Conservation (phyloP, 2,329 filamentous ascomycete genomes). For the Phialophora expanda region DNA sequence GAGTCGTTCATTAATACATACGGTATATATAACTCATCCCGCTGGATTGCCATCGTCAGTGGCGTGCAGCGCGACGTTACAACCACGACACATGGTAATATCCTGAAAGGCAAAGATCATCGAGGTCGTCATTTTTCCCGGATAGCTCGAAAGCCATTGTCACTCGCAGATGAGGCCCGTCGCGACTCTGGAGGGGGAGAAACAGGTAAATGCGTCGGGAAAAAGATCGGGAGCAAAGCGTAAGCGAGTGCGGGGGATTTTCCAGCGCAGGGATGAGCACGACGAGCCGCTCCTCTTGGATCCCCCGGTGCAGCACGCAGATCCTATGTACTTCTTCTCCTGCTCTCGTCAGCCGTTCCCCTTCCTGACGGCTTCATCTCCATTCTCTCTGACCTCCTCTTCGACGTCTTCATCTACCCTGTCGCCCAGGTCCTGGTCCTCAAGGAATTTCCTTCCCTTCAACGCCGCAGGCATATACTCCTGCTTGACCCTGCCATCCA, state of each 20-base stretch:
- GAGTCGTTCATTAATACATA: too few species aligned
- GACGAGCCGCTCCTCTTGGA: too few species aligned
- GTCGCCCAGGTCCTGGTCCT: slow-evolving; percentile 77
- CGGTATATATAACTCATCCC: too few species aligned
- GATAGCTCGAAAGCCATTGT: neutral
- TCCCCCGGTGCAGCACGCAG: too few species aligned
- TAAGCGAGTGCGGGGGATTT: too few species aligned
- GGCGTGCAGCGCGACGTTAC: neutral
- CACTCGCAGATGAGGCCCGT: too few species aligned
- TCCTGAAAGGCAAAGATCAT: neutral
- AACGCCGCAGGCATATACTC: slow-evolving; percentile 86
- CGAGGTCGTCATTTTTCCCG: neutral
- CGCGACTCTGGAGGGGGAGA: too few species aligned
- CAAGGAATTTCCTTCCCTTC: slow-evolving; percentile 73
- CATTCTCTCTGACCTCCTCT: slow-evolving; percentile 1
- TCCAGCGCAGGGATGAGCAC: too few species aligned
- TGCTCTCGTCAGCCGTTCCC: neutral
- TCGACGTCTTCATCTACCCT: slow-evolving; percentile 64
- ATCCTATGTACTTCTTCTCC: neutral
- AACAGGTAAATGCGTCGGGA: too few species aligned
- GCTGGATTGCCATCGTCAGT: neutral
- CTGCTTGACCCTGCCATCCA: slow-evolving; percentile 79
- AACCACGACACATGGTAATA: neutral
- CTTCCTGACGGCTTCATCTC: neutral
- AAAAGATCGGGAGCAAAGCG: too few species aligned